Base-by-base conservation (phyloP, 2,329 filamentous ascomycete genomes). In the Claviceps citrina region DNA sequence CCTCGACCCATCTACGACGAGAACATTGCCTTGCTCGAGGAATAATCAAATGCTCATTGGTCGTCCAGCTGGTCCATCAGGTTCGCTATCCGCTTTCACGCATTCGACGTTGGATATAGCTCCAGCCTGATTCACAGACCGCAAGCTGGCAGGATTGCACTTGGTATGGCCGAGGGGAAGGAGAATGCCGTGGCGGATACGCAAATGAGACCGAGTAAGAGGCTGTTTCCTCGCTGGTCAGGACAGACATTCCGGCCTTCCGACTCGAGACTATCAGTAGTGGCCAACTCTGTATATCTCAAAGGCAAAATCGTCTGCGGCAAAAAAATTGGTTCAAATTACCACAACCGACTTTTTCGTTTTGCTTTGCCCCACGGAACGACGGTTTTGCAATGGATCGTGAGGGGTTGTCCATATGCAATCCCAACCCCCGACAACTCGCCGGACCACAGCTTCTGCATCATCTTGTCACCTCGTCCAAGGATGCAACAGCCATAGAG, bases 401-500 rank as follows among this genome's bases (percentile, higher is more conserved):
- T 25, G 34, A 42, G 24, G 44, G 47, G 26, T 51, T 66, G 25
- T 70, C 68, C 8, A 59, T 72, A 35, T 51, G 68, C 44, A 73
- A 73, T 49, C 55, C 65, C 8, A 50, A 53, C 20, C 60, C 68
- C 9, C 43, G 42, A 12, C 56, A 51, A 41, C 48, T 70, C 5
- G 49, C 58, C 1, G 70, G 70, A 1, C 66, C 69, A 18, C 41
- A 43, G 9, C 55, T 71, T 34, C 55, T 73, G 28, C 68, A 73
- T 55, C 58, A 81, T 8, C 67, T 93, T 7, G 71, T 91, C 36
- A 58, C 64, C n/a, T 31, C 46, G 13, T 31, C 58, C 2, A 45
- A 41, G 32, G 46, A 51, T 20, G 31, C 41, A 7, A 42, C 45
- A 35, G 59, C 60, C 9, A 49, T 63, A 36, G 57, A 62, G 32